Conservation (phyloP, 2,329 filamentous ascomycete species). For the Pseudogymnoascus sp. region DNA sequence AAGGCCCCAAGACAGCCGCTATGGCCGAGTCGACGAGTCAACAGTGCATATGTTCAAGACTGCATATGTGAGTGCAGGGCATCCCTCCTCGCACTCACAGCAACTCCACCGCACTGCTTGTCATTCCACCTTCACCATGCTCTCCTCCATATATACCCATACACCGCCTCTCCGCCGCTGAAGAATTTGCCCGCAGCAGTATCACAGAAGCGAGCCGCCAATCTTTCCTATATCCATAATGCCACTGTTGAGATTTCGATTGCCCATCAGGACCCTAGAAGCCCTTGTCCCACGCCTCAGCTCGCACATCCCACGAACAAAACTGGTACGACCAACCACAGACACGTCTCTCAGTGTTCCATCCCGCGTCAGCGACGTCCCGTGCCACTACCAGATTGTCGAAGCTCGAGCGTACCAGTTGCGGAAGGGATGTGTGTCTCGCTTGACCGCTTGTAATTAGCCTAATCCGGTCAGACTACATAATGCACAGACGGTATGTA, state of each 20-base stretch:
- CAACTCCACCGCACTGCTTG: not conserved
- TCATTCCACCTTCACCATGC: not conserved
- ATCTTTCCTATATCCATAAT: not conserved
- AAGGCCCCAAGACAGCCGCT: not conserved
- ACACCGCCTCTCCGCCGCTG: not conserved
- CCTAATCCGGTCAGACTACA: not conserved
- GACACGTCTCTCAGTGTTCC: constrained; percentile 1
- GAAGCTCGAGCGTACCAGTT: not conserved
- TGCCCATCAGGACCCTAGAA: not conserved
- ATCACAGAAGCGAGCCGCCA: not conserved
- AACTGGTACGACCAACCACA: not conserved
- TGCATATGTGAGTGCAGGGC: not conserved
- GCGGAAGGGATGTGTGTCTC: not conserved
- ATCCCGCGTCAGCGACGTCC: not conserved
- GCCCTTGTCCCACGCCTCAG: not conserved
- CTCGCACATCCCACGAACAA: not conserved
- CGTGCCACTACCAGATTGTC: not conserved
- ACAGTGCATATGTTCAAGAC: not conserved
- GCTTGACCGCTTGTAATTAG: not conserved
- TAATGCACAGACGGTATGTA: not conserved
- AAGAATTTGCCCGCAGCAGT: not conserved
- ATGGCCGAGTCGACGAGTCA: not conserved
- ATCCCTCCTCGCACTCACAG: not conserved
- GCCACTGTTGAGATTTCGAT: not conserved
- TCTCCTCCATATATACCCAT: constrained; percentile 6